phyloP scores from a whole-genome alignment of 768 basidiomycete species.

The Pleurotus djamor region DNA sequence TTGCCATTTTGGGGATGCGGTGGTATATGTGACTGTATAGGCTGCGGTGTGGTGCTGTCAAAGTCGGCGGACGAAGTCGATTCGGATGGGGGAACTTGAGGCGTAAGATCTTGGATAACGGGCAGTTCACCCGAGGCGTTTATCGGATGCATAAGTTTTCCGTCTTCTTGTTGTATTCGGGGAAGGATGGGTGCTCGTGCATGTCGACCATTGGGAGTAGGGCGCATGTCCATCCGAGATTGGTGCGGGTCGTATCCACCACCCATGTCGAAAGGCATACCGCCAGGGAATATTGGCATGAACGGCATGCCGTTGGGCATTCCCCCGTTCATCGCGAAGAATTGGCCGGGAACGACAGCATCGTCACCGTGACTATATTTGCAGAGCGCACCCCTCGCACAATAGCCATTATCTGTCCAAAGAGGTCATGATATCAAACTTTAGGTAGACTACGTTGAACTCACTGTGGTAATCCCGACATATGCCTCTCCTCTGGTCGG shows the following conservation, averaged over 20 bases:
- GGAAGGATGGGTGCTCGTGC: slow-evolving; percentile 58
- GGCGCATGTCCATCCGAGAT: slow-evolving; percentile 78
- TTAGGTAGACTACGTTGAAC: slow-evolving; percentile 24
- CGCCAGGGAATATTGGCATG: slow-evolving; percentile 67
- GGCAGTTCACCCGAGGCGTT: slow-evolving; percentile 70
- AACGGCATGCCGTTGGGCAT: slow-evolving; percentile 54
- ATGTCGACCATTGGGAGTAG: slow-evolving; percentile 30
- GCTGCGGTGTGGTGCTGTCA: slow-evolving; percentile 21
- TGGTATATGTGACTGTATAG: slow-evolving; percentile 15
- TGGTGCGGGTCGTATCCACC: slow-evolving; percentile 77
- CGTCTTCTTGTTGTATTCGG: slow-evolving; percentile 52
- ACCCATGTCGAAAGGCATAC: slow-evolving; percentile 53
- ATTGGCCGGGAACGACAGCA: slow-evolving; percentile 70
- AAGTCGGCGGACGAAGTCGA: slow-evolving; percentile 16
- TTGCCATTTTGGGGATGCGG: slow-evolving; percentile 1
- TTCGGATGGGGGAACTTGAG: slow-evolving; percentile 32
- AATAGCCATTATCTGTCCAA: slow-evolving; percentile 81
- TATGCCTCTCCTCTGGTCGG: slow-evolving; percentile 71
- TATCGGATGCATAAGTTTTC: slow-evolving; percentile 26
- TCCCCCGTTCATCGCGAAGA: slow-evolving; percentile 54
- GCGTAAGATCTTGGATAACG: slow-evolving; percentile 83
- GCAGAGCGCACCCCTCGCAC: slow-evolving; percentile 84
- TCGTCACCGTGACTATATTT: slow-evolving; percentile 94
- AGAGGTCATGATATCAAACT: slow-evolving; percentile 4
- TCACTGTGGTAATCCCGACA: slow-evolving; percentile 93